Base-by-base conservation (phyloP, 2,329 filamentous ascomycete species). In the Emmonsiellopsis sp. region DNA sequence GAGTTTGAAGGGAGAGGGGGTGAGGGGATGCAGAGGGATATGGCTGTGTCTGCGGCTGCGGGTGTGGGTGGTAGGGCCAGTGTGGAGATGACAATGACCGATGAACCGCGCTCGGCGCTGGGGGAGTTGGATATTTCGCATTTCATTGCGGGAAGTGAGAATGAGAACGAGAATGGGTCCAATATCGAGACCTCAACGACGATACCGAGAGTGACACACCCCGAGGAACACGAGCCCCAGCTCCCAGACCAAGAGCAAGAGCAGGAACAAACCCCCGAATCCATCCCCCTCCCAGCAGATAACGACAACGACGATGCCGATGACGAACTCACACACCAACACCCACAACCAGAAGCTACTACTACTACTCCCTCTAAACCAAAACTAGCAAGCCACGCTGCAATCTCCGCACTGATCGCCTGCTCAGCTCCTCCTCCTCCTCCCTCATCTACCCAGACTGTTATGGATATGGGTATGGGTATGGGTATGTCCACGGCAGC, bases 111-210 rank as follows among this genome's bases (percentile, higher is more conserved):
- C 26, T 73, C 77, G 5, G 84, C 86, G 0, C 73, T 90, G 1
- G 80, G 79, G 7, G 84, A 88, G 64, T 79, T 90, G 62, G 78
- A 83, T 52, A 79, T 80, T 1, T 74, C 80, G 16, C 83, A 88
- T 48, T 89, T 82, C 63, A 88, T 85, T 61, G 77, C 81, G 3
- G 76, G 81, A 13, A 85, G 81, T 3, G 85, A 81, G 57, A 51
- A 53, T 35, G 20, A 42, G 13, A 42, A 20, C 13, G 30, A 44
- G 30, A 13, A 34, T 42, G 38, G 13, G n/a, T 32, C 3, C 2
- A 15, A 16, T 20, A n/a, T 38, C 13, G 20, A 40, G 5, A 0
- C 15, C 31, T 8, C 37, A 15, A 50, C 4, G 7, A 41, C 47
- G 31, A 20, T 20, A 13, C 43, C 43, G 7, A 32, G 10, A n/a